These are phyloP conservation scores for Glonium stellatum DNA, from an alignment of 495 filamentous ascomycete genomes.

Conservation along the genomic window DNA sequence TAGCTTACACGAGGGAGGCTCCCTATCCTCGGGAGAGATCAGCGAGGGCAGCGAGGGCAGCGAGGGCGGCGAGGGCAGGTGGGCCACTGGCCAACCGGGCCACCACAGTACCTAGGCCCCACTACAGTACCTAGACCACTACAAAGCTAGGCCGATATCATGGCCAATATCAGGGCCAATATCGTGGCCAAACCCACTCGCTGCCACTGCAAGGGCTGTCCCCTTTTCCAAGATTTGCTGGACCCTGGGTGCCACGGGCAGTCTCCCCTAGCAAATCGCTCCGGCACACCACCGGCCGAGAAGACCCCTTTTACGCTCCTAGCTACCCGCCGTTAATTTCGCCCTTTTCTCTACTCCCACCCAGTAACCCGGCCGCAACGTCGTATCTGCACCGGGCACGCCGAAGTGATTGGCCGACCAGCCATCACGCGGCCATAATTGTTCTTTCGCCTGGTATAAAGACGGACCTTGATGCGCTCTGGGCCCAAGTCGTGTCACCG, in stretches of 20 bases:
- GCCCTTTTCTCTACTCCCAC: background rate
- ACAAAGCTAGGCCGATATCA: too few species aligned
- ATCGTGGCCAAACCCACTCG: too few species aligned
- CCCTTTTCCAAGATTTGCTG: background rate
- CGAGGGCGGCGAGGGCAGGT: too few species aligned
- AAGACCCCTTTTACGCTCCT: background rate
- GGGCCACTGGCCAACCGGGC: too few species aligned
- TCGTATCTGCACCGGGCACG: background rate
- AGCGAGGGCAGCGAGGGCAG: too few species aligned
- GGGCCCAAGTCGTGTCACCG: slow-evolving; percentile 11
- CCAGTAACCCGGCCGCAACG: background rate
- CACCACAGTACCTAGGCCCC: too few species aligned
- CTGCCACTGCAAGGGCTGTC: background rate
- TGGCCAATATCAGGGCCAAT: too few species aligned
- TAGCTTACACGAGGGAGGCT: slow-evolving; percentile 13
- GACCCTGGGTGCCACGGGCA: background rate
- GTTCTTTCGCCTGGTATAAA: slow-evolving; percentile 5
- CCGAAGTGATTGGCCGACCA: slow-evolving; percentile 10
- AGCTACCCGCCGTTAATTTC: background rate
- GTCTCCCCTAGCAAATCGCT: background rate
- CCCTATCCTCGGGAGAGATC: too few species aligned
- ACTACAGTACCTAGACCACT: too few species aligned
- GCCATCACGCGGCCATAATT: slow-evolving; percentile 17
- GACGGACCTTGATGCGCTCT: background rate
- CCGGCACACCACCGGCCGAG: background rate